A percentile compares a stretch with the other conserved stretches of the same genome.
phyloP scores from a whole-genome alignment of 2,329 filamentous ascomycete species.

The Sphaerulina musiva region DNA sequence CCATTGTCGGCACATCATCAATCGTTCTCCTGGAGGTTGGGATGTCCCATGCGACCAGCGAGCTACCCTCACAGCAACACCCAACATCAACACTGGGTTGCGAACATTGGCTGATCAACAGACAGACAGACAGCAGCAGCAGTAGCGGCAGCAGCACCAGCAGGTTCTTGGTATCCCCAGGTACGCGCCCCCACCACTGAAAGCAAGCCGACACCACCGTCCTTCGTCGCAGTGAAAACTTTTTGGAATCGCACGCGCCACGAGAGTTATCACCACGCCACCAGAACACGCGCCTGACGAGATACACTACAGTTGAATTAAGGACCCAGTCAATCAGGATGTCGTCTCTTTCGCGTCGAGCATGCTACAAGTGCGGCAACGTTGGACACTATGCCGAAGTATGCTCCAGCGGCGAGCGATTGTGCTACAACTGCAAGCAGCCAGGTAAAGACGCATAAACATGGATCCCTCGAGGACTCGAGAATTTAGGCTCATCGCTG shows the following conservation, averaged over 20 bases:
- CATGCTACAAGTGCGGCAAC: constrained; percentile 50
- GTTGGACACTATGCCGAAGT: constrained; percentile 64
- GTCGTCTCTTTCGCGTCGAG: constrained; percentile 49
- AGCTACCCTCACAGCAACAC: constrained; percentile 1
- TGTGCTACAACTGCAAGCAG: constrained; percentile 99
- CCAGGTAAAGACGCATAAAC: constrained; percentile 49
- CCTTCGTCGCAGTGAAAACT: constrained; percentile 7
- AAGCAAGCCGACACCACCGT: constrained; percentile 3
- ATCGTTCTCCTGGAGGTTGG: too few relatives aligned
- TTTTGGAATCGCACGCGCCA: constrained; percentile 9
- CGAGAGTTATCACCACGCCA: neutral
- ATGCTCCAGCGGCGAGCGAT: constrained; percentile 93
- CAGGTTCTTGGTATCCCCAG: constrained; percentile 20
- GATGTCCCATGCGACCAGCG: neutral
- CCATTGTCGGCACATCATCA: neutral
- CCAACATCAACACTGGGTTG: neutral
- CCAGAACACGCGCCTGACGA: constrained; percentile 13
- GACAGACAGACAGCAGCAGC: neutral
- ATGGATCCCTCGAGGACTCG: constrained; percentile 26
- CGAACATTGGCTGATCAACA: constrained; percentile 9
- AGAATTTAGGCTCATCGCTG: constrained; percentile 27
- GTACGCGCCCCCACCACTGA: constrained; percentile 13
- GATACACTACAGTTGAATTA: constrained; percentile 13
- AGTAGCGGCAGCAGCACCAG: neutral
- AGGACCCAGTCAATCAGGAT: constrained; percentile 34